A percentile compares a stretch with the other conserved stretches of the same genome.
Conservation (phyloP, 257 asterid genomes). For the Penstemon davidsonii region DNA sequence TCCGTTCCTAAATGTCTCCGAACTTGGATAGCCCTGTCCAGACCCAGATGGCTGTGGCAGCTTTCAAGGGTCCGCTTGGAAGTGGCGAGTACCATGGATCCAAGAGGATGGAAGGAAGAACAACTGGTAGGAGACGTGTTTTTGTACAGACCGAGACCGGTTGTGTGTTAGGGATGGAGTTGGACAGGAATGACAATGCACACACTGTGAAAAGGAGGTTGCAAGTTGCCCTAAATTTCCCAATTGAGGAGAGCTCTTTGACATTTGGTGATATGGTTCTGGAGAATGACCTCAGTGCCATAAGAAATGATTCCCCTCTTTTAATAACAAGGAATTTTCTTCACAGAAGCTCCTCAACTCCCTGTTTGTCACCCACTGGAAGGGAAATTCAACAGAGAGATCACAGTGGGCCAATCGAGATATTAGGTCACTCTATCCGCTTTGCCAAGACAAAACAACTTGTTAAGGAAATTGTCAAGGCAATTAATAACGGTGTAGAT, state of each 20-base stretch:
- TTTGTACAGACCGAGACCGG: conserved; percentile 94
- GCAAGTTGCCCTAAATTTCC: conserved; percentile 80
- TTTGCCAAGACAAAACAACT: conserved; percentile 59
- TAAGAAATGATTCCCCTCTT: conserved; percentile 85
- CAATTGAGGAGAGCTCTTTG: conserved; percentile 87
- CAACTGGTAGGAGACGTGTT: conserved; percentile 70
- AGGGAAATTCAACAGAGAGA: conserved; percentile 77
- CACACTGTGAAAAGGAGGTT: conserved; percentile 89
- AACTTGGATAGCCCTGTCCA: conserved; percentile 86
- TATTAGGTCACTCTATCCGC: conserved; percentile 60
- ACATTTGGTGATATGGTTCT: conserved; percentile 83
- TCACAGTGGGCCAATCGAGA: conserved; percentile 81
- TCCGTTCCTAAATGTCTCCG: conserved; percentile 66
- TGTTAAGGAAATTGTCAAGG: conserved; percentile 83
- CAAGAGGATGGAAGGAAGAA: conserved; percentile 61
- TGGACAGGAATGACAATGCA: conserved; percentile 82
- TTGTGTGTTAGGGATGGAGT: conserved; percentile 90
- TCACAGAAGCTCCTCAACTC: conserved; percentile 95
- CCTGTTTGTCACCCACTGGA: conserved; percentile 95
- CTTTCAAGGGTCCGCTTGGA: conserved; percentile 66
- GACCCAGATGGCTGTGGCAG: conserved; percentile 96
- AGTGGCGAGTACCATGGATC: conserved; percentile 67
- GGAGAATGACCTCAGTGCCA: conserved; percentile 84
- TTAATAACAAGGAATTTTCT: conserved; percentile 71
- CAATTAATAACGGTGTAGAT: conserved; percentile 73